Evolutionary conservation across 1,284 basidiomycete species (phyloP), one percentile per base, ranked within the genome.

Genomic region (Leccinum subspadiceum): DNA sequence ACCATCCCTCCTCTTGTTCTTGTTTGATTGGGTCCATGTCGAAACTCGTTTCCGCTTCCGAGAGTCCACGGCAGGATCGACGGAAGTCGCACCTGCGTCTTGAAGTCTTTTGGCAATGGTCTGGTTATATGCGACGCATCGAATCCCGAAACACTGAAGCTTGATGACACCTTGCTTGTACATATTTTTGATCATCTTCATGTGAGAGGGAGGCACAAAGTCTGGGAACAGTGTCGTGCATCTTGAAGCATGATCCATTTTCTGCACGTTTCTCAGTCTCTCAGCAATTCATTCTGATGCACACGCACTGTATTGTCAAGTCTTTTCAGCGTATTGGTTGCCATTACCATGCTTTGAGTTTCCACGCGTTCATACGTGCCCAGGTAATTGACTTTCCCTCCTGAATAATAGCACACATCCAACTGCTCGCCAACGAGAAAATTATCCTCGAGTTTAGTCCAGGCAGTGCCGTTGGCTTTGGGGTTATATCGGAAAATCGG

Each of bases 401-500:
- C 29, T 15, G 37, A 26, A 26, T 49, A n/a, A 54, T 13, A 60
- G 54, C 62, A 73, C 12, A 69, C 33, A 39, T 72, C 72, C 59
- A 70, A 52, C 17, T 24, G 64, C 49, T 66, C 58, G 44, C 58
- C 62, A 35, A 56, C 37, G 8, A 56, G 41, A 5, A 73, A 69
- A 37, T 8, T 3, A 10, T 55, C 33, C 26, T 57, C 5, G 17
- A 61, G 2, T 46, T 61, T 61, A 15, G 17, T 56, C 72, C 70
- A 74, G 31, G 54, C 7, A 5, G 63, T 67, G 9, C 54, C 51
- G 2, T 10, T 24, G 24, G 3, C 17, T 54, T 61, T 70, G 33
- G 72, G 72, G 29, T 72, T 74, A 44, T 69, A 74, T 57, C 59
- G 69, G 53, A 69, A 70, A 3, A 51, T 54, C 15, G 67, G 71